phyloP scores from a whole-genome alignment of 73 alveolate genomes.

The Paraurostyla sp. region DNA sequence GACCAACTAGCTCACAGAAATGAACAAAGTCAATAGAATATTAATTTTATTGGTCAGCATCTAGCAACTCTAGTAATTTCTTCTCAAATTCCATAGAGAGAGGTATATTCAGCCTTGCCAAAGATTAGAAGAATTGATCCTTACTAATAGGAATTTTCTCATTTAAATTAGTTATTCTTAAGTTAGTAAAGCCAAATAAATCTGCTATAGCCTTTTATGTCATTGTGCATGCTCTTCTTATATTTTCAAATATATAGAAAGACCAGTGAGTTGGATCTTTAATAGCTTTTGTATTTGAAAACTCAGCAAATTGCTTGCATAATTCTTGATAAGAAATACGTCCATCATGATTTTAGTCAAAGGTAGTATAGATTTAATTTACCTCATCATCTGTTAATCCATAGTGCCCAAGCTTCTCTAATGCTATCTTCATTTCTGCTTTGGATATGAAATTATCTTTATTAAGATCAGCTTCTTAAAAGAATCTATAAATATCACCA shows the following conservation, averaged over 20 bases:
- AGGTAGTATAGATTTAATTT: not conserved
- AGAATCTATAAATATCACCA: slow-evolving; percentile 36
- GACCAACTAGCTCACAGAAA: slow-evolving; percentile 47
- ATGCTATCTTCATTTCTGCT: slow-evolving; percentile 24
- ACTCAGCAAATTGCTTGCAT: slow-evolving; percentile 53
- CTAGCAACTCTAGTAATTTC: slow-evolving; percentile 14
- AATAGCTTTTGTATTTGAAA: slow-evolving; percentile 44
- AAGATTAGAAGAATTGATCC: slow-evolving; percentile 5
- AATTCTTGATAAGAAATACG: slow-evolving; percentile 41
- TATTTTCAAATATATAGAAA: slow-evolving; percentile 33
- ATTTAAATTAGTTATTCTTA: not conserved
- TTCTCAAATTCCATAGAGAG: slow-evolving; percentile 10
- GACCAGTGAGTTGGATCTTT: slow-evolving; percentile 57
- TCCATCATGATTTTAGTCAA: slow-evolving; percentile 44
- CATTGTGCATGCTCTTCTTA: slow-evolving; percentile 41
- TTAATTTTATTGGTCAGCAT: not conserved
- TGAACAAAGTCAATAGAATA: slow-evolving; percentile 5
- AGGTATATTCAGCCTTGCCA: not conserved
- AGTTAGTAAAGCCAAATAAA: not conserved
- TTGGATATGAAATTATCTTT: slow-evolving; percentile 31
- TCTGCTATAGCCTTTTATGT: slow-evolving; percentile 31
- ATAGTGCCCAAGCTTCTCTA: slow-evolving; percentile 25
- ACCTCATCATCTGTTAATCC: slow-evolving; percentile 28
- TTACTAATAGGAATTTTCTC: not conserved
- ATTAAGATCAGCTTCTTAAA: slow-evolving; percentile 24